Evolutionary conservation across 164 flowering plant species (phyloP).

Genomic region (Vitis riparia): DNA sequence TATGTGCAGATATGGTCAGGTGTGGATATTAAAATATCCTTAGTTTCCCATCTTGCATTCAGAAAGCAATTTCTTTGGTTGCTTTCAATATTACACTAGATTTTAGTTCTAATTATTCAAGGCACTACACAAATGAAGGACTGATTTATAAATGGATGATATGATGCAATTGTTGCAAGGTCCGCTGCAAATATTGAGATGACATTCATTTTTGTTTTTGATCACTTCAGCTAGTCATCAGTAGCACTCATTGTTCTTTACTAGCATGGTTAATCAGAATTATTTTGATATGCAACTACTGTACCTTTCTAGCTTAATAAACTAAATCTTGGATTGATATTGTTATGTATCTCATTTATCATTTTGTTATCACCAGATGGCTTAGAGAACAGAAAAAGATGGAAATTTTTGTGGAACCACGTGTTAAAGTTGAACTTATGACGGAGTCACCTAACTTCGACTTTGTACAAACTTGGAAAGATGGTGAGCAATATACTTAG

Average conservation of each 20-base stretch:
- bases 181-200: neutral
- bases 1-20: constrained; percentile 92
- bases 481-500: constrained; percentile 51
- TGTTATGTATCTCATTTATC: constrained; percentile 2
- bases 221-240: too few relatives aligned
- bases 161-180: neutral
- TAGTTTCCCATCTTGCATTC: neutral
- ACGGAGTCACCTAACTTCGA: constrained; percentile 68
- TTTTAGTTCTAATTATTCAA: neutral
- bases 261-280: too few relatives aligned
- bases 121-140: neutral
- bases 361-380: constrained; percentile 57
- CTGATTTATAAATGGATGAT: neutral
- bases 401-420: constrained; percentile 82
- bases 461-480: constrained; percentile 85
- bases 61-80: neutral
- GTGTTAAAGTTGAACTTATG: constrained; percentile 75
- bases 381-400: constrained; percentile 69
- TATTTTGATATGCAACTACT: neutral
- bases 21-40: constrained; percentile 24
- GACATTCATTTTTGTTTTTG: too few relatives aligned
- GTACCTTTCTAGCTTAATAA: constrained; percentile 3
- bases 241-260: too few relatives aligned
- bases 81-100: constrained; percentile 1
- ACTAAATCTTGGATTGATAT: constrained; percentile 3